Evolutionary conservation across 495 filamentous ascomycete genomes (phyloP), one percentile per base, ranked within the genome.

Genomic region (Aspergillus funiculosus): DNA sequence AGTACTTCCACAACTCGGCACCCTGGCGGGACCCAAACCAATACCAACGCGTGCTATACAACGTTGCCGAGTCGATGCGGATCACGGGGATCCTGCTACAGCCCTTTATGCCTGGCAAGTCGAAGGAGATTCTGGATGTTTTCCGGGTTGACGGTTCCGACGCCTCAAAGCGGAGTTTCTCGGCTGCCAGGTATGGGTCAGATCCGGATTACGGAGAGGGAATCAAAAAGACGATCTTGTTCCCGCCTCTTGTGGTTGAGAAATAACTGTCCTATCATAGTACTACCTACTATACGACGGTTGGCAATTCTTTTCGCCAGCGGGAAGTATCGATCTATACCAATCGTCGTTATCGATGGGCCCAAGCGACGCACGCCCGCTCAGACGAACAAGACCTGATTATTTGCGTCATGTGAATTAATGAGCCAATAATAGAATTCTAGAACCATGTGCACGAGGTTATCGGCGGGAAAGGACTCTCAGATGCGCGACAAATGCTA

Each of bases 61-160:
- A 85, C 25, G 71, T 74, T 39, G 79, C 80, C 1, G 92, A 98
- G 60, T 77, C 81, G n/a, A 59, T 96, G 30, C 82, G 92, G 15
- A 77, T 96, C 25, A 64, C 69, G 3, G 88, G 82, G 6, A 95
- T 97, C 43, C 67, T 97, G 26, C 68, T 98, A 21, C 91, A 95
- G 62, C 89, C 92, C 3, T 89, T 85, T 57, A 89, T 97, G 75
- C 92, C 92, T 3, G 72, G 63, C n/a, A 95, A 91, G 62, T 74
- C 86, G 34, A 60, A 66, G 25, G 72, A 82, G 53, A 56, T 97
- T 34, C 74, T 97, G 8, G 86, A 95, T 57, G 74, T 77, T 54
- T 68, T 98, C 3, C 81, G 85, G 7, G 89, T 97, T 13, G 66
- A 67, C 40, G 48, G 57, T 27, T 53, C 54, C 14, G 66, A 67